phyloP scores from a whole-genome alignment of 2,329 filamentous ascomycete species.

The Thyridium curvatum region DNA sequence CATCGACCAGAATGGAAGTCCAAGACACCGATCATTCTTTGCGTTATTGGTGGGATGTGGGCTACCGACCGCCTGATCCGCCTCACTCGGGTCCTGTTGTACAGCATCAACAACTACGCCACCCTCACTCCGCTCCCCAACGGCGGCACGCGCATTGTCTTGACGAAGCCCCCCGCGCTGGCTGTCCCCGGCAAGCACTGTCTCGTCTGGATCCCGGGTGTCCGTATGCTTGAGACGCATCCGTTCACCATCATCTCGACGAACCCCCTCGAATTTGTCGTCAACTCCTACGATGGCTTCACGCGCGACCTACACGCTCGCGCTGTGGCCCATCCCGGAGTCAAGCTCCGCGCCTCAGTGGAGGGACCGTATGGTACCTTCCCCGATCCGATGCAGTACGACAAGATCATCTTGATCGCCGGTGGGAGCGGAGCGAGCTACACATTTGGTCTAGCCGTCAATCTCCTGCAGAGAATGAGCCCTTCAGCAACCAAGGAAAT shows the following conservation, averaged over 20 bases:
- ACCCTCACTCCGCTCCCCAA: constrained; percentile 46
- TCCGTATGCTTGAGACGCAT: constrained; percentile 53
- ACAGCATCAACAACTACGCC: constrained; percentile 43
- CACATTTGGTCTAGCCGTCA: constrained; percentile 40
- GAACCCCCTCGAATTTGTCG: constrained; percentile 50
- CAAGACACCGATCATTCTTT: constrained; percentile 33
- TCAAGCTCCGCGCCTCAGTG: constrained; percentile 41
- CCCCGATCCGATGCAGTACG: constrained; percentile 43
- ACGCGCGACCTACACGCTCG: constrained; percentile 47
- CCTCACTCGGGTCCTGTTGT: constrained; percentile 31
- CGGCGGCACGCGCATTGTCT: constrained; percentile 47
- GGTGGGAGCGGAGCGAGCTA: constrained; percentile 58
- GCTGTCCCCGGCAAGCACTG: constrained; percentile 53
- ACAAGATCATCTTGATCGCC: constrained; percentile 52
- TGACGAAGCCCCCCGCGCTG: constrained; percentile 39
- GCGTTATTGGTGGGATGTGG: constrained; percentile 41
- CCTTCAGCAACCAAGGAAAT: constrained; percentile 28
- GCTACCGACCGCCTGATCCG: constrained; percentile 43
- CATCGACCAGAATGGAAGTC: constrained; percentile 42
- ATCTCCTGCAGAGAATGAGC: constrained; percentile 35
- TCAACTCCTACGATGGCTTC: constrained; percentile 53
- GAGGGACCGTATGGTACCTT: constrained; percentile 55
- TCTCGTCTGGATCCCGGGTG: constrained; percentile 56
- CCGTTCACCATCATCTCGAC: constrained; percentile 55
- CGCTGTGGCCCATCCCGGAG: constrained; percentile 42